Evolutionary conservation across 2,329 filamentous ascomycete genomes (phyloP).

Genomic region (Dactylonectria estremocensis): DNA sequence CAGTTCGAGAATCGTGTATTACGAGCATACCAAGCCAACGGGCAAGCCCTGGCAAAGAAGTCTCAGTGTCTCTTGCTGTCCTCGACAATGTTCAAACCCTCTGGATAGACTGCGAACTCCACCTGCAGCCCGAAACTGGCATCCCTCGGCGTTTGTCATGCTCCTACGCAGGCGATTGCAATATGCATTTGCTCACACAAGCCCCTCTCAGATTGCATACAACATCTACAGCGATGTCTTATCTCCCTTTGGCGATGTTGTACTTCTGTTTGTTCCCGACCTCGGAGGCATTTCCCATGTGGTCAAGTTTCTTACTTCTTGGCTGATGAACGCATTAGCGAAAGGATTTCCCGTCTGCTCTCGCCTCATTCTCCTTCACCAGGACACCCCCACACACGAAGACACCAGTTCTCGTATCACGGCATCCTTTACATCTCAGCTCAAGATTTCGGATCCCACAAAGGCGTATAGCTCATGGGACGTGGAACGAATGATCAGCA

Average conservation of each 20-base stretch:
- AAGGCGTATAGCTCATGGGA: background rate
- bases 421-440: background rate
- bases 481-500: background rate
- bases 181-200: background rate
- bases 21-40: no score
- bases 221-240: background rate
- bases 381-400: background rate
- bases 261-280: conserved; percentile 1
- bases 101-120: conserved; percentile 3
- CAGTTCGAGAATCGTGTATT: no score
- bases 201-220: background rate
- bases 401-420: background rate
- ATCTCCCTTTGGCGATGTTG: conserved; percentile 1
- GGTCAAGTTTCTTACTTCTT: background rate
- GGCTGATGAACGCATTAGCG: background rate
- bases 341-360: background rate
- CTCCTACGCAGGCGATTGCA: background rate
- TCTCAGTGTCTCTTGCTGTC: background rate
- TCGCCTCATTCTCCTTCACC: background rate
- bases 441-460: background rate
- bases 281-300: background rate
- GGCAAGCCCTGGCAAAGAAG: background rate
- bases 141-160: background rate
- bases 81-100: background rate
- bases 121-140: background rate